Evolutionary conservation across 2,329 filamentous ascomycete species (phyloP).

Genomic region (Calonectria multiphialidica): DNA sequence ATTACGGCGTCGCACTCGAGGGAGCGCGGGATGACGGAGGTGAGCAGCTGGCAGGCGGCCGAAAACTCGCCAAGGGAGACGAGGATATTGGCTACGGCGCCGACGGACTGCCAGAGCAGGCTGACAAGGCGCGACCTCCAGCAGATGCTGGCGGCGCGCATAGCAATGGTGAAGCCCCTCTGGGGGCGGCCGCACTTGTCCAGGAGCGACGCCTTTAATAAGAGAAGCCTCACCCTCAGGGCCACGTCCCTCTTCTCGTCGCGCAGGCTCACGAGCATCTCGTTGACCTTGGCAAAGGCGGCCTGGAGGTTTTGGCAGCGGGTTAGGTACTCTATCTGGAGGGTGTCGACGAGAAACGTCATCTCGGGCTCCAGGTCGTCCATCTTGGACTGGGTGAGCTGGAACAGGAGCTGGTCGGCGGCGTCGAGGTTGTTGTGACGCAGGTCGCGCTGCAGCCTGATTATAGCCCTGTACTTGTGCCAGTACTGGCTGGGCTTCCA

Average conservation of each 20-base stretch:
- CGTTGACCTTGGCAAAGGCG: constrained; percentile 62
- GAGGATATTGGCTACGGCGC: constrained; percentile 75
- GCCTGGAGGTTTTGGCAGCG: constrained; percentile 61
- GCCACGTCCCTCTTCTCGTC: constrained; percentile 67
- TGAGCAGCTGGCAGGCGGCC: constrained; percentile 73
- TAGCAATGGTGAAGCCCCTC: constrained; percentile 80
- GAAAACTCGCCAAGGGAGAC: constrained; percentile 78
- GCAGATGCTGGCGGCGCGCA: constrained; percentile 81
- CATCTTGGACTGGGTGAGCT: constrained; percentile 63
- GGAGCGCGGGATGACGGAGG: constrained; percentile 79
- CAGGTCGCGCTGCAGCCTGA: constrained; percentile 74
- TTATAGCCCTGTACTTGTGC: constrained; percentile 73
- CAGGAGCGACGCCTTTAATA: constrained; percentile 79
- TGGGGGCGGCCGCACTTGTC: constrained; percentile 76
- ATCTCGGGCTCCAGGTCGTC: constrained; percentile 67
- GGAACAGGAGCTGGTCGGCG: constrained; percentile 62
- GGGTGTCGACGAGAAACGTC: constrained; percentile 61
- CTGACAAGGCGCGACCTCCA: constrained; percentile 77
- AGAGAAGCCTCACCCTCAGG: constrained; percentile 77
- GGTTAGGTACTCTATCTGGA: constrained; percentile 65
- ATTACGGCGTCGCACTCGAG: constrained; percentile 76
- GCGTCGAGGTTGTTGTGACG: constrained; percentile 66
- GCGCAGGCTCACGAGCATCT: constrained; percentile 54
- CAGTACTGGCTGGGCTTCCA: constrained; percentile 84
- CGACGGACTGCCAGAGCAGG: constrained; percentile 79